Evolutionary conservation across 495 filamentous ascomycete species (phyloP), one percentile per base, ranked within the genome.

Genomic region (Apodospora peruviana): DNA sequence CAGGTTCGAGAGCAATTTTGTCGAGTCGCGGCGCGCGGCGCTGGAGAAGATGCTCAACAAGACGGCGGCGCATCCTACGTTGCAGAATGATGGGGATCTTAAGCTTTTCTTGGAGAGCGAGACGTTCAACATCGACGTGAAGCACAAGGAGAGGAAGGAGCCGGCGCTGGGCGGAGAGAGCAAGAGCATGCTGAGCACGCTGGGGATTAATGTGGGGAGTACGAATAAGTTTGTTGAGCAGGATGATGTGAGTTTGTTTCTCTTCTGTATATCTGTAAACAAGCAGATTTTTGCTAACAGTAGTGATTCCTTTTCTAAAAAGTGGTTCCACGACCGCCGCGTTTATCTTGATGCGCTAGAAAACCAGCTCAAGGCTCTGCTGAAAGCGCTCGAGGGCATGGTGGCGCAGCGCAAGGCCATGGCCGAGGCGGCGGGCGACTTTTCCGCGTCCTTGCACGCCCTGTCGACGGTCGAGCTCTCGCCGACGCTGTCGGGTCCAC

Each of bases 101-200:
- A 98, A 98, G 69, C 80, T 96, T 19, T 98, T 98, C 65, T 73
- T 98, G 2, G 93, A 98, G 66, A 96, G 90, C 60, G 94, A 97
- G 57, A 75, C 88, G 3, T 95, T 98, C 70, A 96, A 88, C 59
- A 77, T 95, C 18, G 93, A 98, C 66, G 84, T 98, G 58, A 97
- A 97, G 74, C 91, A 97, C 70, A 95, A 95, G 68, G 94, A 97
- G 65, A 85, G 93, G 38, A 84, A 88, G 60, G 88, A 95, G 52
- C 90, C 88, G 2, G 82, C 82, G 51, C 74, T 94, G 3, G n/a
- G n/a, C n/a, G 83, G 83, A 39, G 93, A 96, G 68, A 93, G 81
- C 70, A 96, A 96, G 73, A 89, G 93, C 45, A 84, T 97, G 76
- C 78, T 96, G 48, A 86, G 91, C 57, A 84, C 84, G 12, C 78